Percentiles rank a stretch among this genome's conserved stretches.
These are phyloP conservation scores for Scolecobasidium constrictum DNA, from an alignment of 2,329 filamentous ascomycete genomes.

Conservation along the genomic window DNA sequence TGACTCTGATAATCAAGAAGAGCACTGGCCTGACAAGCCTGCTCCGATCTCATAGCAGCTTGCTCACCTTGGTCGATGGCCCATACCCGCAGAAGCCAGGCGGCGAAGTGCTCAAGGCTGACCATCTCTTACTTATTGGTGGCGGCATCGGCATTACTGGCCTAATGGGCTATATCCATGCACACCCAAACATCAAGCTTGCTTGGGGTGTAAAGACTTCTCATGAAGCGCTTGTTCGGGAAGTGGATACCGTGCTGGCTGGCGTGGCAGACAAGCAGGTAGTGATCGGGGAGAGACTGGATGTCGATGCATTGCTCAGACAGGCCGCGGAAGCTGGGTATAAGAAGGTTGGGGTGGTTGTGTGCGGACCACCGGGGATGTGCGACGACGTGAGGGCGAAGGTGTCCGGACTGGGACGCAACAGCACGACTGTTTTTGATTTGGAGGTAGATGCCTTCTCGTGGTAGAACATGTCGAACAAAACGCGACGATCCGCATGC, in stretches of 20 bases:
- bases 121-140: constrained; percentile 28
- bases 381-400: constrained; percentile 29
- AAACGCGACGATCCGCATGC: no score
- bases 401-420: constrained; percentile 15
- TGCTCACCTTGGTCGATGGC: constrained; percentile 33
- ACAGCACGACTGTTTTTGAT: constrained; percentile 14
- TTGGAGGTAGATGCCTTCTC: constrained; percentile 19
- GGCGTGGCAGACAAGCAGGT: constrained; percentile 24
- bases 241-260: constrained; percentile 19
- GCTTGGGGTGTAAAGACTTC: constrained; percentile 25
- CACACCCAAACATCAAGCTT: constrained; percentile 30
- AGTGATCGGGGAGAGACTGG: constrained; percentile 23
- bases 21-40: constrained; percentile 24
- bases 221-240: constrained; percentile 19
- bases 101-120: constrained; percentile 15
- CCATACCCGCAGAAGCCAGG: constrained; percentile 28
- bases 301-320: constrained; percentile 21
- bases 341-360: constrained; percentile 28
- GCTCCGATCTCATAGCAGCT: constrained; percentile 15
- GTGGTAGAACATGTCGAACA: no score
- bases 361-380: constrained; percentile 29
- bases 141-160: constrained; percentile 39
- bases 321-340: constrained; percentile 24
- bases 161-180: constrained; percentile 24
- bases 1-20: constrained; percentile 28